Percentiles rank a stretch among this genome's conserved stretches.
phyloP scores from a whole-genome alignment of 176 grass and related monocot species.

The Thalia dealbata region DNA sequence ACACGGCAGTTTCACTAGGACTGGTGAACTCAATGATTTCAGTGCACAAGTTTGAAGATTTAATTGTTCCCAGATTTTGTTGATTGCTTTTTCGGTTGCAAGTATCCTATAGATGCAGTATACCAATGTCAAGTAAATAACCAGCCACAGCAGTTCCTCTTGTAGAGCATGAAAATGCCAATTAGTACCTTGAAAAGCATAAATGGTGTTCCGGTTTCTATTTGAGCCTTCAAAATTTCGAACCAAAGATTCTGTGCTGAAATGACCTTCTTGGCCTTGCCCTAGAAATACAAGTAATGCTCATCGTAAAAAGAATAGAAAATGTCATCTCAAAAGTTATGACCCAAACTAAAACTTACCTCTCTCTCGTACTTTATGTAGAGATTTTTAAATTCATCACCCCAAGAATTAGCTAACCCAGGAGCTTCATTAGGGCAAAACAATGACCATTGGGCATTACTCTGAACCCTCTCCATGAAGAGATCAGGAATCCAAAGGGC shows the following conservation, averaged over 20 bases:
- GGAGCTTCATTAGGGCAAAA: slow-evolving; percentile 99
- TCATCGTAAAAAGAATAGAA: not conserved
- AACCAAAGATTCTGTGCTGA: slow-evolving; percentile 90
- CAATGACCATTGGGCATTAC: slow-evolving; percentile 78
- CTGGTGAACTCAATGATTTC: slow-evolving; percentile 96
- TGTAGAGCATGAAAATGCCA: not conserved
- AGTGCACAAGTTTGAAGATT: slow-evolving; percentile 95
- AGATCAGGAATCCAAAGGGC: slow-evolving; percentile 96
- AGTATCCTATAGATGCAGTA: slow-evolving; percentile 57
- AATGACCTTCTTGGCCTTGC: slow-evolving; percentile 88
- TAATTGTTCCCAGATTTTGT: slow-evolving; percentile 95
- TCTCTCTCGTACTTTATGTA: slow-evolving; percentile 75
- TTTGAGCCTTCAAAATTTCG: slow-evolving; percentile 94
- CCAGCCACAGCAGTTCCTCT: not conserved
- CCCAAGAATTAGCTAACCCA: slow-evolving; percentile 91
- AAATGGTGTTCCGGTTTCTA: slow-evolving; percentile 96
- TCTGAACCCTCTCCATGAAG: slow-evolving; percentile 95
- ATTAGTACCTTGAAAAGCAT: slow-evolving; percentile 95
- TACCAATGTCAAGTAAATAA: slow-evolving; percentile 13
- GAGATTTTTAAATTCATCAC: slow-evolving; percentile 64
- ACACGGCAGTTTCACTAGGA: slow-evolving; percentile 82
- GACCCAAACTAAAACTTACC: slow-evolving; percentile 27
- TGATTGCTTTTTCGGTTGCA: slow-evolving; percentile 99
- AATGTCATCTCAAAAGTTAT: not conserved
- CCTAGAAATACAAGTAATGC: slow-evolving; percentile 31